These are phyloP conservation scores for Angomonas deanei DNA, from an alignment of 208 protist species.

Conservation along the genomic window DNA sequence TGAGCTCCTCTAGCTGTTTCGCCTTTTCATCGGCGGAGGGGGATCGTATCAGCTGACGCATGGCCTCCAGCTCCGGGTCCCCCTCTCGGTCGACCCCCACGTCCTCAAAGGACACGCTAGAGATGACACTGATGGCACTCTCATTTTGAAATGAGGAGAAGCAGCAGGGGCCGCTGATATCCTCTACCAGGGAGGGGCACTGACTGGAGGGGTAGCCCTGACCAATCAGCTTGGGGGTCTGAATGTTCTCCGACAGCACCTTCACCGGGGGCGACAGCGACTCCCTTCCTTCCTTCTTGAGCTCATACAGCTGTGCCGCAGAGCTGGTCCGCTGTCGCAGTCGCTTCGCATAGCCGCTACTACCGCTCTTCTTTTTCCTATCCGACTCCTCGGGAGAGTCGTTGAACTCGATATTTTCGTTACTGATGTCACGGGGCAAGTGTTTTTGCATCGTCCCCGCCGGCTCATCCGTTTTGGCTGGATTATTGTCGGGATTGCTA, in stretches of 20 bases:
- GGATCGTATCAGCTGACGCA: conserved; percentile 12
- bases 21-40: not conserved
- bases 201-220: not conserved
- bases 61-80: conserved; percentile 14
- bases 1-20: not conserved
- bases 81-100: conserved; percentile 20
- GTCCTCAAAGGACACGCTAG: conserved; percentile 23
- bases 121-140: conserved; percentile 41
- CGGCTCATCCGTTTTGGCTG: not conserved
- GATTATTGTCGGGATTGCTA: not conserved
- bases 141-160: conserved; percentile 12
- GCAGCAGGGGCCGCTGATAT: not conserved
- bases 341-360: conserved; percentile 21
- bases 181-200: not conserved
- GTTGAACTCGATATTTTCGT: conserved; percentile 11
- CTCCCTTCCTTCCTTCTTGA: not conserved
- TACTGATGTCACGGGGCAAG: conserved; percentile 20
- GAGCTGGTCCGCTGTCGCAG: conserved; percentile 24
- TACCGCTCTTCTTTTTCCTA: not conserved
- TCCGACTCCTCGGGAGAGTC: not conserved
- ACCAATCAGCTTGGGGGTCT: conserved; percentile 13
- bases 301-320: conserved; percentile 11
- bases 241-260: conserved; percentile 15
- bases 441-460: conserved; percentile 4
- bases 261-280: conserved; percentile 2